Conservation (phyloP, 2,329 filamentous ascomycete genomes). For the Microdochium bolleyi region DNA sequence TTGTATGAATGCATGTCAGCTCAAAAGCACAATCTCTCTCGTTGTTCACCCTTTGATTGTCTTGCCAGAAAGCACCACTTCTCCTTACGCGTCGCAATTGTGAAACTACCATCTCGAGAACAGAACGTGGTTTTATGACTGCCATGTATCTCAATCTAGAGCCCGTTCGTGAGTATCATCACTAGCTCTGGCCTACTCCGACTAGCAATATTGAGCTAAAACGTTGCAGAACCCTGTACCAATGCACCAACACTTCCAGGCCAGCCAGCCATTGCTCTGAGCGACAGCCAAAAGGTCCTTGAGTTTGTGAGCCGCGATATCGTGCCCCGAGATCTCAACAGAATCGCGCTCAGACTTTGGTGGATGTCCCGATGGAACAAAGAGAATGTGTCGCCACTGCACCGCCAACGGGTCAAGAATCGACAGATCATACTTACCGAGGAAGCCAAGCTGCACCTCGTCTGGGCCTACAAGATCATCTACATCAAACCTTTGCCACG, state of each 20-base stretch:
- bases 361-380: too few relatives aligned
- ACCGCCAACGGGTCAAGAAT: constrained; percentile 22
- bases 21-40: not conserved
- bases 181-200: not conserved
- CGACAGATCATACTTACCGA: constrained; percentile 27
- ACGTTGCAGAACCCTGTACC: not conserved
- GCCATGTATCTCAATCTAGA: not conserved
- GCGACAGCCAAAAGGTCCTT: too few relatives aligned
- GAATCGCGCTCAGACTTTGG: too few relatives aligned
- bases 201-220: not conserved
- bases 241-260: not conserved
- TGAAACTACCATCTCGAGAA: not conserved
- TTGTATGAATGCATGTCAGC: not conserved
- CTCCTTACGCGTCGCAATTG: not conserved
- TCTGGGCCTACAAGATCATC: constrained; percentile 29
- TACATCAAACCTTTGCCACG: constrained; percentile 30
- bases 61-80: not conserved
- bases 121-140: not conserved
- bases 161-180: not conserved
- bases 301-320: too few relatives aligned
- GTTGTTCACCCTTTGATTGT: not conserved
- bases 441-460: constrained; percentile 26
- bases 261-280: too few relatives aligned
- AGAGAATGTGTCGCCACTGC: constrained; percentile 14
- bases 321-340: too few relatives aligned